Base-by-base conservation (phyloP, 805 yeast genomes). In the Teunomyces pallodes region DNA sequence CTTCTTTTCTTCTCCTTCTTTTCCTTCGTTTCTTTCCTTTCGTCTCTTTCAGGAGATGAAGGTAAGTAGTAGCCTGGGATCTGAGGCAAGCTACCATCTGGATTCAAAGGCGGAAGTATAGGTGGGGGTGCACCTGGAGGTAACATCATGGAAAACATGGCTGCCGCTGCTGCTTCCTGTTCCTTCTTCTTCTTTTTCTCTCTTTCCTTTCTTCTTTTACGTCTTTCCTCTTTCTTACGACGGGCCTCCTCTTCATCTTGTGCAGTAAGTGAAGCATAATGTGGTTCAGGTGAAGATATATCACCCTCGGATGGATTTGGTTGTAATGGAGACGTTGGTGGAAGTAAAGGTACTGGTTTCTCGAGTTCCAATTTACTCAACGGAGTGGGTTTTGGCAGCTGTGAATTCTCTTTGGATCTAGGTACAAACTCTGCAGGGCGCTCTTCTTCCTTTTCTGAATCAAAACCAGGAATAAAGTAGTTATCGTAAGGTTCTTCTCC, bases 401-500 rank as follows among this genome's bases (percentile, higher is more conserved):
- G 30, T 38, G 30, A 10, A n/a, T 10, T 24, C 6, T 24, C n/a
- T 9, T 16, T 17, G 9, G 14, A 17, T 17, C 24, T n/a, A 32
- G 35, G 39, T 17, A 35, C 12, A 17, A 17, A 16, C 9, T 17
- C 39, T 16, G 27, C 24, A 8, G 27, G 12, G 16, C 10, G 10
- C 8, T n/a, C 14, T 12, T n/a, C 16, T 10, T 26, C 27, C 9
- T 28, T 26, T 29, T 27, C 27, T 26, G 28, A 12, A 10, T 28
- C 27, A 9, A 28, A 3, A n/a, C 36, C 47, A 27, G 51, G 47
- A 20, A 49, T 38, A 8, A 40, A 39, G 45, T 66, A 65, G 28
- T 63, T 56, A 6, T 65, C 67, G 36, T 57, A 63, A 0, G 70
- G 69, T 38, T 66, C 69, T 13, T 51, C 52, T 56, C 28, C 14